Conservation (phyloP, 2,329 filamentous ascomycete genomes). For the Onygena corvina region DNA sequence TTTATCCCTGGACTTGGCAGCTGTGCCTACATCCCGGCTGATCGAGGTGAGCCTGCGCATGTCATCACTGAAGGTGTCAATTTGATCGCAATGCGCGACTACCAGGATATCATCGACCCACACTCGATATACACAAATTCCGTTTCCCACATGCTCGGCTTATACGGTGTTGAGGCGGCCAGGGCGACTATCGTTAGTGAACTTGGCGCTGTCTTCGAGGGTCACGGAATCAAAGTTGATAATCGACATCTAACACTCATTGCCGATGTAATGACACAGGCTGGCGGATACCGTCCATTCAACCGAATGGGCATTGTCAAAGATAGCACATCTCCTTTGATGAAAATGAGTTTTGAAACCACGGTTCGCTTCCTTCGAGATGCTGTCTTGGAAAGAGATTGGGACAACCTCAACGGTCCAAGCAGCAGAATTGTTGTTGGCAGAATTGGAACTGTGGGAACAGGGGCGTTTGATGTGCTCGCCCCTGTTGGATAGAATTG, state of each 20-base stretch:
- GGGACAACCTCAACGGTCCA: conserved; percentile 75
- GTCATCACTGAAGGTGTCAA: conserved; percentile 80
- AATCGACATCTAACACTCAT: conserved; percentile 88
- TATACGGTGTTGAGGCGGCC: conserved; percentile 89
- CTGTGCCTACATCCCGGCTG: conserved; percentile 56
- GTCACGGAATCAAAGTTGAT: conserved; percentile 87
- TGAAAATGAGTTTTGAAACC: conserved; percentile 99
- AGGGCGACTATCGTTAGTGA: conserved; percentile 78
- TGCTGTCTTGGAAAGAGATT: conserved; percentile 78
- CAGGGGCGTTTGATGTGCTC: conserved; percentile 83
- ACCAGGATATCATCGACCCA: conserved; percentile 72
- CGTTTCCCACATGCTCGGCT: conserved; percentile 67
- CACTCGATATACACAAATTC: conserved; percentile 85
- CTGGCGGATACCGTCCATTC: conserved; percentile 79
- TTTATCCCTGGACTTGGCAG: conserved; percentile 65
- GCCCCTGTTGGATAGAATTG: conserved; percentile 34
- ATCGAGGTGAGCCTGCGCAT: conserved; percentile 36
- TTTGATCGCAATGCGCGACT: conserved; percentile 78
- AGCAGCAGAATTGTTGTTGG: conserved; percentile 83
- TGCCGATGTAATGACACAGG: conserved; percentile 94
- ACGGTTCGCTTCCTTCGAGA: conserved; percentile 89
- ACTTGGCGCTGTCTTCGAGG: conserved; percentile 70
- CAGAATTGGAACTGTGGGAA: conserved; percentile 68
- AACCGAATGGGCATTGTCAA: conserved; percentile 73
- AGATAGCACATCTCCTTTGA: conserved; percentile 77